Evolutionary conservation across 495 filamentous ascomycete genomes (phyloP), one percentile per base, ranked within the genome.

Genomic region (Penicillium silybi): DNA sequence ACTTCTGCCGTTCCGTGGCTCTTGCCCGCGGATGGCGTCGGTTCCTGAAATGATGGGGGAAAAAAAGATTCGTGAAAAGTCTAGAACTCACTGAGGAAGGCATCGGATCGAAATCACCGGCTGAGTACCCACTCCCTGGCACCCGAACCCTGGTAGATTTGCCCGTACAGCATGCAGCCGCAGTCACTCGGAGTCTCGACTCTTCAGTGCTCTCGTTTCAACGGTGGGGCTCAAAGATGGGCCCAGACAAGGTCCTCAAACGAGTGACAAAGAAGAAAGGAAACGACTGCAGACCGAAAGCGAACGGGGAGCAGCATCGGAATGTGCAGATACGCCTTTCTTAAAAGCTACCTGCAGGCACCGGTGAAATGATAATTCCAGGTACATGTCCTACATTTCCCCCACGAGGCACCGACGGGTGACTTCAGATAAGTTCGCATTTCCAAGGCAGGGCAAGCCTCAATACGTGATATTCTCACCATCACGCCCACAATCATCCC

Each of bases 351-450:
- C 8, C 15, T 17, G 27, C 50, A 61, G 61, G 61, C 61, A 64
- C 54, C 61, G 48, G 54, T 58, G 61, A 58, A 61, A 61, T 52
- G 16, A 44, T 42, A 29, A 48, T 44, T 38, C n/a, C 9, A 8
- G 9, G 25, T 48, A 23, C 19, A 23, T 23, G n/a, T n/a, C n/a
- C n/a, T n/a, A n/a, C n/a, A n/a, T 25, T 19, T 27, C 23, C 22
- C 23, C 63, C 63, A 61, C 63, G 57, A 57, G 63, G 57, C 46
- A 27, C 17, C 17, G 17, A 57, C 63, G 17, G 57, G 45, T 66
- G 63, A 66, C 63, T 61, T 29, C 16, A 38, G 17, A 10, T 18
- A 53, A 18, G 27, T 44, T 53, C 44, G 18, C 41, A 34, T 34
- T 61, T 64, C 49, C 55, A 66, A 61, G 61, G 57, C 54, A 63